phyloP scores from a whole-genome alignment of 345 rosid genomes.

The Capsella bursapastoris region DNA sequence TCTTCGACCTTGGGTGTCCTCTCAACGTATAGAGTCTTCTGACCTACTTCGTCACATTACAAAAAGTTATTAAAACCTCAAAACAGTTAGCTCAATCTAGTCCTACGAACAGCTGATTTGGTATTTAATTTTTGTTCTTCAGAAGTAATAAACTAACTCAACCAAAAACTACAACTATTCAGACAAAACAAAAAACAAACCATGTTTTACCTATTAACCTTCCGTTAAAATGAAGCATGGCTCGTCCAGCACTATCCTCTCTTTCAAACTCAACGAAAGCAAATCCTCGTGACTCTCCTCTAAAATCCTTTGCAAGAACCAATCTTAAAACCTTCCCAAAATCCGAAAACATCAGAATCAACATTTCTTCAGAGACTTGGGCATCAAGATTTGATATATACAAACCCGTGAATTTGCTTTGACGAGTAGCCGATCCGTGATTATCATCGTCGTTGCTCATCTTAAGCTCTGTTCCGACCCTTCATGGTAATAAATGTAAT shows the following conservation, averaged over 20 bases:
- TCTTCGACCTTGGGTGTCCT: constrained; percentile 34
- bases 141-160: not conserved
- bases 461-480: constrained; percentile 21
- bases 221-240: constrained; percentile 23
- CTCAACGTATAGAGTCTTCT: constrained; percentile 36
- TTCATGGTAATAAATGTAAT: constrained; percentile 23
- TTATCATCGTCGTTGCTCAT: constrained; percentile 10
- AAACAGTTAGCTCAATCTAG: not conserved
- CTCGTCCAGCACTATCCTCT: constrained; percentile 21
- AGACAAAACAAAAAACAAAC: not conserved
- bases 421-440: constrained; percentile 20
- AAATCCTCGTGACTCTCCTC: constrained; percentile 38
- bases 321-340: constrained; percentile 17
- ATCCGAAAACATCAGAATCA: constrained; percentile 25
- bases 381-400: constrained; percentile 36
- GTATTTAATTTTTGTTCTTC: not conserved
- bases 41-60: constrained; percentile 31
- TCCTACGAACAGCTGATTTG: not conserved
- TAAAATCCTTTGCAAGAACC: constrained; percentile 35
- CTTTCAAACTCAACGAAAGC: constrained; percentile 41
- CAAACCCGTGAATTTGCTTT: constrained; percentile 21
- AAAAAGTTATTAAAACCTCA: not conserved
- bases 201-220: constrained; percentile 22
- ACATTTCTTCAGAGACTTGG: constrained; percentile 25
- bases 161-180: not conserved